Base-by-base conservation (phyloP, 2,329 filamentous ascomycete genomes). In the Hawksworthiomyces lignivorus region DNA sequence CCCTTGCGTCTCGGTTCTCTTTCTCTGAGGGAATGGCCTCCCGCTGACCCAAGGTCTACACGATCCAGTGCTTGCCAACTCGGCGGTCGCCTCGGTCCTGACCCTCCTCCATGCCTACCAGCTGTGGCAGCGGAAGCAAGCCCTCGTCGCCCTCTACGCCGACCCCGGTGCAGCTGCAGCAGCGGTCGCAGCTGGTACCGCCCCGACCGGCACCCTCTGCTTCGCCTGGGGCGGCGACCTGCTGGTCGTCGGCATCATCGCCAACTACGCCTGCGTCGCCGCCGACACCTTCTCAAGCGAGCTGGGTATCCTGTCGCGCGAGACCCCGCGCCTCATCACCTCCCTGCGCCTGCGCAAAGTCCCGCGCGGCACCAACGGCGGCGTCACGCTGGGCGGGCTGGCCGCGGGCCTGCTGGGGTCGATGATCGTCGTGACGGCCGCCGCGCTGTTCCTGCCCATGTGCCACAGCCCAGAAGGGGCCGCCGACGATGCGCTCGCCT, bases 201-300 rank as follows among this genome's bases (percentile, higher is more conserved):
- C 15, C 7, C 24, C 20, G 15, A 14, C 14, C 19, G 64, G 69
- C 42, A 68, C 66, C 12, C 57, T 72, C 40, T 82, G 77, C 61
- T 82, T 68, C 55, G 62, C 69, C 0, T 80, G 75, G 75, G 67
- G 67, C 36, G 80, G 79, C 27, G 79, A 82, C 53, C 59, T 83
- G 5, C 65, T 82, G 4, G 65, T 82, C 10, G 56, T 83, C 17
- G 80, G 80, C 11, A 80, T 84, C 50, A 75, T 84, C 50, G 77
- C 79, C 31, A 90, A 95, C 65, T 98, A 98, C 56, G 90, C 88
- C 20, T 86, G 87, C 36, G 88, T 94, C 9, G 80, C 87, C 17
- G 87, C 90, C 37, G 92, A 98, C 61, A 98, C 92, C 0, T 92
- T 96, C 60, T 89, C 85, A 44, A 95, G 88, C 10, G 92, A 98